phyloP scores from a whole-genome alignment of 805 yeast species.

The Yamadazyma sp. region DNA sequence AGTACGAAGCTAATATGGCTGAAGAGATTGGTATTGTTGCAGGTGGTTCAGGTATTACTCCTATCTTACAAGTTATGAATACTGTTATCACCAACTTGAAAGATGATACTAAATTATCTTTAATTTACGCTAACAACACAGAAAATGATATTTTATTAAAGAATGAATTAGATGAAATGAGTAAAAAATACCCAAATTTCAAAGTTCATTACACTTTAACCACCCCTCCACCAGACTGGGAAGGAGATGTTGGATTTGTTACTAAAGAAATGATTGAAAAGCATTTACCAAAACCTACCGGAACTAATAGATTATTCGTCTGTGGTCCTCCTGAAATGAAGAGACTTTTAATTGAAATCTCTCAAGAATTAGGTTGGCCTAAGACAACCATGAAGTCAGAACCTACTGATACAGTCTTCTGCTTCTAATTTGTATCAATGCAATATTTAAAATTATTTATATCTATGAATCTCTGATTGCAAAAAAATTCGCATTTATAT shows the following conservation, averaged over 20 bases:
- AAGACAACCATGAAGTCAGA: constrained; percentile 43
- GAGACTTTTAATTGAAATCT: constrained; percentile 44
- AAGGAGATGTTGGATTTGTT: constrained; percentile 57
- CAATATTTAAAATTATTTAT: no score
- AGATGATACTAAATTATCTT: constrained; percentile 57
- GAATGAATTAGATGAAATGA: constrained; percentile 69
- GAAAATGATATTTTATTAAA: constrained; percentile 72
- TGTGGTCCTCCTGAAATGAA: constrained; percentile 80
- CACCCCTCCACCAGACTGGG: constrained; percentile 47
- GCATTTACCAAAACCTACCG: constrained; percentile 49
- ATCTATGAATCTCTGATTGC: no score
- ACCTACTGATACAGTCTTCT: constrained; percentile 56
- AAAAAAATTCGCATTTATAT: no score
- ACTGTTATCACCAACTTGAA: constrained; percentile 66
- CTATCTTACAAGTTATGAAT: constrained; percentile 77
- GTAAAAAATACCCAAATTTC: constrained; percentile 60
- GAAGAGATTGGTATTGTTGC: constrained; percentile 67
- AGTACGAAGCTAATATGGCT: constrained; percentile 56
- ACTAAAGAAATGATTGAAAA: constrained; percentile 54
- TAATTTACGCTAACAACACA: constrained; percentile 72
- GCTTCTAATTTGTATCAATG: constrained; percentile 39
- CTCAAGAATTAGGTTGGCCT: constrained; percentile 63
- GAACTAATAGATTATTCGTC: constrained; percentile 55
- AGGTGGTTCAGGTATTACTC: constrained; percentile 90
- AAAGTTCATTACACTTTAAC: constrained; percentile 57